Evolutionary conservation across 768 basidiomycete genomes (phyloP).

Genomic region (Boletus rufocinnamomeus): DNA sequence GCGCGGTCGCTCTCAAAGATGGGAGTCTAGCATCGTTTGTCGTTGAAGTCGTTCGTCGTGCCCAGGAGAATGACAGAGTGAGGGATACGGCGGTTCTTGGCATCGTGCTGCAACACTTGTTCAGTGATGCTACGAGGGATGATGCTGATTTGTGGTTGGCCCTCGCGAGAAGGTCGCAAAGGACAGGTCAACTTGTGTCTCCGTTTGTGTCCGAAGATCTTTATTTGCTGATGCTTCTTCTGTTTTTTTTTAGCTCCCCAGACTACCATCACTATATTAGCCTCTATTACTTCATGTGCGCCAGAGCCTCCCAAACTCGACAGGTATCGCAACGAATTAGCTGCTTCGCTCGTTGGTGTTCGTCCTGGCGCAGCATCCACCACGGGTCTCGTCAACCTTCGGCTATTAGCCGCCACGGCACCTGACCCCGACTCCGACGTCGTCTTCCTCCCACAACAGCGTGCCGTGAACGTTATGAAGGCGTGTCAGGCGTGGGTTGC

Average conservation of each 20-base stretch:
- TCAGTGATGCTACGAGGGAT: constrained; percentile 55
- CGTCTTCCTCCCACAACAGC: constrained; percentile 79
- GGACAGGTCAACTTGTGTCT: constrained; percentile 48
- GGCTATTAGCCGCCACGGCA: constrained; percentile 69
- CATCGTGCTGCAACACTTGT: constrained; percentile 57
- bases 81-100: constrained; percentile 62
- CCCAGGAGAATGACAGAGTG: constrained; percentile 44
- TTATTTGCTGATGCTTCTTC: not conserved
- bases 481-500: constrained; percentile 82
- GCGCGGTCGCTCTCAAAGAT: constrained; percentile 21
- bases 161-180: constrained; percentile 65
- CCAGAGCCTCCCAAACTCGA: constrained; percentile 73
- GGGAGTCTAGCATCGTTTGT: constrained; percentile 33
- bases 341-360: constrained; percentile 74
- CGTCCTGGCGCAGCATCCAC: constrained; percentile 60
- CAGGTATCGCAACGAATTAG: constrained; percentile 86
- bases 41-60: constrained; percentile 34
- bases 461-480: constrained; percentile 87
- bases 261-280: constrained; percentile 65
- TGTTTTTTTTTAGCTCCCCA: constrained; percentile 57
- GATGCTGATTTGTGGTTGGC: constrained; percentile 81
- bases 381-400: constrained; percentile 67
- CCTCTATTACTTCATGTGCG: constrained; percentile 59
- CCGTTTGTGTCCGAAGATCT: not conserved
- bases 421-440: constrained; percentile 79